Base-by-base conservation (phyloP, 2,329 filamentous ascomycete species). In the Paracorniculantispora psalliotae region DNA sequence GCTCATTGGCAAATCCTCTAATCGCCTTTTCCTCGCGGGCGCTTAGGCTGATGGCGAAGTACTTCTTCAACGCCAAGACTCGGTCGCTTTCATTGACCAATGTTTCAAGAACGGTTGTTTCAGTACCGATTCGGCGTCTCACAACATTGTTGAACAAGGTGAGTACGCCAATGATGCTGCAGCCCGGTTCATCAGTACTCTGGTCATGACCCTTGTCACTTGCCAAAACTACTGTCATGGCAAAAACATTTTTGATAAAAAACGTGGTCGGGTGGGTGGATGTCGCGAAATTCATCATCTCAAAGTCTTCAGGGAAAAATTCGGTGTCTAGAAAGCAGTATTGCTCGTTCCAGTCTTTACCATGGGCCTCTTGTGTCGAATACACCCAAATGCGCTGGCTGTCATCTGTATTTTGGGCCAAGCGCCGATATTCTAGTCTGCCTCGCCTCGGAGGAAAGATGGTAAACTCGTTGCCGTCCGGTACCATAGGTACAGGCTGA, bases 321-420 rank as follows among this genome's bases (percentile, higher is more conserved):
- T 81, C 79, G 10, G 68, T 73, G 55, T 82, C 78, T 3, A 74
- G 75, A 63, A 84, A 84, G 60, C 75, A 77, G 66, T 84, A 84
- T 43, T 71, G 73, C 8, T 77, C 73, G 12, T 68, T 66, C 74
- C 79, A 85, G 0, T 71, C 69, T 7, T 67, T 67, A 0, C 68
- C 62, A 8, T 70, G 55, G 28, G 57, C 66, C 12, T 67, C 64
- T 4, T 61, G 67, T 6, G 66, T 64, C 55, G 70, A 72, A 61
- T 74, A 77, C 9, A 78, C 68, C 75, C 75, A 78, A 39, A 72
- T 60, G 10, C 69, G 67, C 61, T 74, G 73, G 2, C 58, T 59
- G 0, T 65, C 65, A 47, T 75, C 72, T 2, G 65, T 67, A 62
- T 72, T 68, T 46, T 70, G 64, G 0, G 66, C 59, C n/a, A 76